Conservation (phyloP, 148 eudicot species). For the Tetragonia tetragonoides region DNA sequence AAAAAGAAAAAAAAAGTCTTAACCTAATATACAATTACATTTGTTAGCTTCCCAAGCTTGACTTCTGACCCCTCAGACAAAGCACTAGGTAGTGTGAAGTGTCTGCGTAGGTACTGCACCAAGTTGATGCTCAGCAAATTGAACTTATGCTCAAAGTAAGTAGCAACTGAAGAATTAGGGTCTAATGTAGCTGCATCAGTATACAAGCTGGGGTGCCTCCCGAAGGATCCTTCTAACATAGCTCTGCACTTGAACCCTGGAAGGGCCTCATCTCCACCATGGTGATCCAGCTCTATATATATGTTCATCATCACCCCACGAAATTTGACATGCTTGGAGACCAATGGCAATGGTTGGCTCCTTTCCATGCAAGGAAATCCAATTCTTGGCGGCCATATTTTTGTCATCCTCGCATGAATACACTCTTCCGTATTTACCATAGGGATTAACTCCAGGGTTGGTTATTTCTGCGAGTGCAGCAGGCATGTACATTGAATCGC, state of each 20-base stretch:
- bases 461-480: slow-evolving; percentile 64
- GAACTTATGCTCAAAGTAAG: no score
- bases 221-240: no score
- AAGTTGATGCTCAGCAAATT: background rate
- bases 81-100: no score
- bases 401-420: slow-evolving; percentile 42
- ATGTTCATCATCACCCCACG: slow-evolving; percentile 80
- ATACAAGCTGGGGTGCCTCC: no score
- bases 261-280: slow-evolving; percentile 71
- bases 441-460: slow-evolving; percentile 72
- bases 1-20: no score
- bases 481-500: slow-evolving; percentile 94
- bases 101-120: background rate
- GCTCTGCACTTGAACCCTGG: background rate
- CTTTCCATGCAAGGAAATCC: slow-evolving; percentile 77
- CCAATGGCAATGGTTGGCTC: slow-evolving; percentile 85
- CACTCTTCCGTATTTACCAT: slow-evolving; percentile 43
- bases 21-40: no score
- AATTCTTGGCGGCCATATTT: slow-evolving; percentile 46
- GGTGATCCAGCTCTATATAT: slow-evolving; percentile 74
- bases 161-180: no score
- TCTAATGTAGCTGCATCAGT: no score
- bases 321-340: slow-evolving; percentile 91
- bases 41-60: background rate
- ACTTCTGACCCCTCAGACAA: no score